Evolutionary conservation across 2,329 filamentous ascomycete species (phyloP), one percentile per base, ranked within the genome.

Genomic region (Dactylellina haptotyla): DNA sequence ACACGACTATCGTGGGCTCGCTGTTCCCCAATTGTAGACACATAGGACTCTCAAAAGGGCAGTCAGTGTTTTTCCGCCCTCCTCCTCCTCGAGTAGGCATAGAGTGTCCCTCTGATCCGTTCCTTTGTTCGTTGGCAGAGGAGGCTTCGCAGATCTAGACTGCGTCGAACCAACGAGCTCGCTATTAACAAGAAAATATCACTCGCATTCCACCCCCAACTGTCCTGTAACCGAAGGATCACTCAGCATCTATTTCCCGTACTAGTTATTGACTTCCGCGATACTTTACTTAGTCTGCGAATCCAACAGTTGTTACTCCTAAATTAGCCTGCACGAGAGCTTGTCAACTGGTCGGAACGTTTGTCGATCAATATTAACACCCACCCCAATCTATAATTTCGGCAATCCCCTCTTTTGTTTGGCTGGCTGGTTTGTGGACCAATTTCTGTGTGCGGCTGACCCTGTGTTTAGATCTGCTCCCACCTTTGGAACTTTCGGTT

Each of bases 351-450:
- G 59, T 48, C 59, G 56, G 61, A 73, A 66, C 54, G 32, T 26
- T n/a, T 51, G 69, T 73, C 61, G 69, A 73, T 73, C 69, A 73
- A 62, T 73, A 57, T 53, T 34, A 41, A 61, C 53, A n/a, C 43
- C 25, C 28, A 4, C 6, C 26, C 25, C 43, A 45, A 67, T 37
- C 37, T 32, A 41, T 34, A 37, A 50, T 62, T 73, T 73, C 61
- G 69, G 69, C 34, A 73, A 73, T 34, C 28, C 54, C 57, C 43
- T 41, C 61, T 56, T 73, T 48, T 73, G 61, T 66, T 62, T 73
- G 69, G 69, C 34, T 62, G 54, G 34, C 20, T n/a, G 30, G 16
- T 30, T 23, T 34, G 26, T n/a, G n/a, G n/a, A 34, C 34, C 43
- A 46, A 53, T 46, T 66, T 46, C 61, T 54, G 30, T 28, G 61